Percentiles rank a stretch among this genome's conserved stretches.
phyloP scores from a whole-genome alignment of 768 basidiomycete species.

The Pilatotrama ljubarskyi region DNA sequence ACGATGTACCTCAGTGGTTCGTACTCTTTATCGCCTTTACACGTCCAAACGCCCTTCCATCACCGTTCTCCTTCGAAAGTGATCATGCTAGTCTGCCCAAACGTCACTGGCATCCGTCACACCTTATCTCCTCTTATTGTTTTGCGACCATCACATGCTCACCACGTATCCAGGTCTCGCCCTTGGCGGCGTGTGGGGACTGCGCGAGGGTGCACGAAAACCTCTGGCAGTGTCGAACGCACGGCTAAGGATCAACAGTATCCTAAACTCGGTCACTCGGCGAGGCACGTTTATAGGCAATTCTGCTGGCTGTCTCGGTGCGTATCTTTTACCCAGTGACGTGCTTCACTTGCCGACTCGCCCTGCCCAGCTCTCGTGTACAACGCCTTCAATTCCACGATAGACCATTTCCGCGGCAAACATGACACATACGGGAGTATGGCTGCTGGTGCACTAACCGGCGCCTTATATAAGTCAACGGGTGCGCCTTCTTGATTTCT shows the following conservation, averaged over 20 bases:
- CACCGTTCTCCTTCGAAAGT: slow-evolving; percentile 20
- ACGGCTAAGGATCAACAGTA: slow-evolving; percentile 91
- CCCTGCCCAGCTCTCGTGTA: slow-evolving; percentile 80
- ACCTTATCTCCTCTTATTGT: slow-evolving; percentile 86
- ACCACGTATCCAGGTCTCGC: slow-evolving; percentile 79
- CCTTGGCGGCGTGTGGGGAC: slow-evolving; percentile 93
- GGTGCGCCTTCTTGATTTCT: slow-evolving; percentile 57
- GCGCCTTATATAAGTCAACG: slow-evolving; percentile 90
- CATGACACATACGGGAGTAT: slow-evolving; percentile 93
- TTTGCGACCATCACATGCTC: slow-evolving; percentile 73
- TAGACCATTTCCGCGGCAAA: slow-evolving; percentile 85
- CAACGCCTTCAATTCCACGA: slow-evolving; percentile 93
- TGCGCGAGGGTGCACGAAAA: slow-evolving; percentile 89
- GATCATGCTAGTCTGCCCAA: slow-evolving; percentile 21
- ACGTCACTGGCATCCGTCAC: slow-evolving; percentile 42
- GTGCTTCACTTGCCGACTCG: slow-evolving; percentile 42
- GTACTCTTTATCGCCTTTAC: slow-evolving; percentile 53
- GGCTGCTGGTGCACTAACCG: slow-evolving; percentile 88
- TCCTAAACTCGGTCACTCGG: slow-evolving; percentile 95
- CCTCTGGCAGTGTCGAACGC: slow-evolving; percentile 84
- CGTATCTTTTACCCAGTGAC: slow-evolving; percentile 35
- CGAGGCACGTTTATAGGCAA: slow-evolving; percentile 98
- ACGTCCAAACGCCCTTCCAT: slow-evolving; percentile 26
- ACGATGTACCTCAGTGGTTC: slow-evolving; percentile 97
- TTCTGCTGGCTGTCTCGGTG: slow-evolving; percentile 96